Evolutionary conservation across 805 yeast genomes (phyloP), one percentile per base, ranked within the genome.

Genomic region (Debaryomyces prosopidis): DNA sequence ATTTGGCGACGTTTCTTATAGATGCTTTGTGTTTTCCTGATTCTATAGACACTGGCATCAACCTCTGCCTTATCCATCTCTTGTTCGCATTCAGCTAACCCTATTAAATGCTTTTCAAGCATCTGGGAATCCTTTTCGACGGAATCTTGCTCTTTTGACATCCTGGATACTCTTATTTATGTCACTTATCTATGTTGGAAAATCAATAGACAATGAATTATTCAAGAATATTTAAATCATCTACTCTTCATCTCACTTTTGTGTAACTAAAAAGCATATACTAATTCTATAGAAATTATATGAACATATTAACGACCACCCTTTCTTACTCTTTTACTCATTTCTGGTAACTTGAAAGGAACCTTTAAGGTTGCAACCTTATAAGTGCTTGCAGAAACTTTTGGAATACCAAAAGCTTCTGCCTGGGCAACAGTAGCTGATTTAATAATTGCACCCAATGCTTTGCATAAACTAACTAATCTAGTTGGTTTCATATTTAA

Each of bases 281-380:
- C 26, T 10, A 23, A 23, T 23, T 30, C 33, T 5, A 30, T 14
- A 8, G 33, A 12, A n/a, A 30, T 11, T n/a, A 30, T 30, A 30
- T 40, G 11, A 23, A 18, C 16, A 20, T 7, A 36, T 39, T 33
- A 43, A 27, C 46, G 46, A 18, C 42, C 46, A 20, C 42, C 39
- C 40, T 39, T 75, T 60, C 79, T 73, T 34, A 82, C 82, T 59
- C 87, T 76, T 71, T 84, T 82, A 9, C 84, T 78, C 77, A 87
- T 76, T 55, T 87, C 92, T 6, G 99, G 99, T 42, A 89, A 73
- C 62, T 82, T 84, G 69, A 94, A 87, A 33, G 99, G 99, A 27
- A 90, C 96, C 63, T 80, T 84, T 65, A 94, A 77, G 14, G 80
- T 68, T 2, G 97, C 98, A 53, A 92, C 74, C 66, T 89, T 89